phyloP scores from a whole-genome alignment of 805 yeast species.

The Wickerhamiella azyma region DNA sequence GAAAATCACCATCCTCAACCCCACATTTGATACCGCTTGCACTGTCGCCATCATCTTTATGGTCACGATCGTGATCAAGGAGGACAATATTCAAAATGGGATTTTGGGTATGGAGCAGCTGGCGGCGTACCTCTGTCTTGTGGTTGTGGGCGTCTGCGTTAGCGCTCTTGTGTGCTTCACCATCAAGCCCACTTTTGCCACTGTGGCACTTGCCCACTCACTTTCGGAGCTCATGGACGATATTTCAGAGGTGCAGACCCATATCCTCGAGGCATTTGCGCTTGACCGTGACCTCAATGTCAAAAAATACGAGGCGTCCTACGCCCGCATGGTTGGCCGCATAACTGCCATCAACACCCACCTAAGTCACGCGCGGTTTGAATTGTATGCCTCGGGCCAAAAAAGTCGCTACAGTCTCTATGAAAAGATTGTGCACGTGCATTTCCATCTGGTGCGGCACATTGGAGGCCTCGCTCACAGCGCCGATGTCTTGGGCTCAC shows the following conservation, averaged over 20 bases:
- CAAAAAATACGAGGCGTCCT: slow-evolving; percentile 23
- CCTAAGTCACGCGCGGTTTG: slow-evolving; percentile 50
- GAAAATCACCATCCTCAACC: slow-evolving; percentile 53
- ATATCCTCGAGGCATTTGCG: slow-evolving; percentile 37
- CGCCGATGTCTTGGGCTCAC: slow-evolving; percentile 49
- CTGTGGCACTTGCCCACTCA: slow-evolving; percentile 30
- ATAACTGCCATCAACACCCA: slow-evolving; percentile 29
- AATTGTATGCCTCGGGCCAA: slow-evolving; percentile 39
- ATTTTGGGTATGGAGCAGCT: slow-evolving; percentile 43
- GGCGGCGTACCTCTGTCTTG: slow-evolving; percentile 41
- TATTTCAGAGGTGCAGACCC: slow-evolving; percentile 37
- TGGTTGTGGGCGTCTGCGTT: slow-evolving; percentile 43
- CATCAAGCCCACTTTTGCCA: slow-evolving; percentile 52
- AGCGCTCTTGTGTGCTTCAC: slow-evolving; percentile 49
- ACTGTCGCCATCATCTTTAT: slow-evolving; percentile 60
- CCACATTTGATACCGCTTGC: slow-evolving; percentile 70
- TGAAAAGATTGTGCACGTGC: slow-evolving; percentile 26
- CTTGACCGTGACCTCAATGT: slow-evolving; percentile 31
- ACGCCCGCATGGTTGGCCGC: slow-evolving; percentile 28
- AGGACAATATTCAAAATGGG: slow-evolving; percentile 51
- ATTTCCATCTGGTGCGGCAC: slow-evolving; percentile 39
- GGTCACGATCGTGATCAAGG: slow-evolving; percentile 58
- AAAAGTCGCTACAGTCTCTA: slow-evolving; percentile 40
- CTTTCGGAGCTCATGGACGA: slow-evolving; percentile 39
- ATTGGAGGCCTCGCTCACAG: slow-evolving; percentile 57